Conservation (phyloP, 2,329 filamentous ascomycete species). For the Pseudocercospora crystallina region DNA sequence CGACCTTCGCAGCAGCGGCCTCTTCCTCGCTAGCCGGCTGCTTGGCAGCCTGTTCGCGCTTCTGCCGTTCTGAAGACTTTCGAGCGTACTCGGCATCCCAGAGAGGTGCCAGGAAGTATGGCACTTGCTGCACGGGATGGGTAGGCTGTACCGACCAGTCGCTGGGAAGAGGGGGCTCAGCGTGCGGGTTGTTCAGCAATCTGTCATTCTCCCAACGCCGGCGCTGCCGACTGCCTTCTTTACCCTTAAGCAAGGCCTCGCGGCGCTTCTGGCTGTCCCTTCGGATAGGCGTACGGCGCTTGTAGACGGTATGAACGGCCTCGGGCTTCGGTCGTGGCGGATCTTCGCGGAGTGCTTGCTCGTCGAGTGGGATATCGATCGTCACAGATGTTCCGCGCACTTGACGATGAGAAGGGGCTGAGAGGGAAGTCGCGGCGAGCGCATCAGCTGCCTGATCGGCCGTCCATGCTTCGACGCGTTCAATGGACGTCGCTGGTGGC, state of each 20-base stretch:
- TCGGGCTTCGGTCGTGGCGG: slow-evolving; percentile 23
- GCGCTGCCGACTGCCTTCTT: slow-evolving; percentile 82
- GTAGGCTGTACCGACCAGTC: slow-evolving; percentile 86
- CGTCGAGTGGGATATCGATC: slow-evolving; percentile 75
- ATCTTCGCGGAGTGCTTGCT: slow-evolving; percentile 38
- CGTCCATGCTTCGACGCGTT: slow-evolving; percentile 49
- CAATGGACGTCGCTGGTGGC: slow-evolving; percentile 23
- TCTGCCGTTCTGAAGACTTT: slow-evolving; percentile 32
- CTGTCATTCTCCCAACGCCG: slow-evolving; percentile 96
- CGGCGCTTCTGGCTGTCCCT: slow-evolving; percentile 65
- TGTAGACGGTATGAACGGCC: slow-evolving; percentile 39
- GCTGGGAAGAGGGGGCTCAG: slow-evolving; percentile 72
- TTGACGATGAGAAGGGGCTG: slow-evolving; percentile 27
- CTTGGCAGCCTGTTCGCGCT: slow-evolving; percentile 45
- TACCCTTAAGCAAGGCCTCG: slow-evolving; percentile 80
- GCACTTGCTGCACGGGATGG: slow-evolving; percentile 72
- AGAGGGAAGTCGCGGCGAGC: slow-evolving; percentile 42
- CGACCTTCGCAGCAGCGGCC: slow-evolving; percentile 57
- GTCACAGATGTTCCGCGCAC: slow-evolving; percentile 59
- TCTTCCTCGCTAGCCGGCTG: slow-evolving; percentile 51
- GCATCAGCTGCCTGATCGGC: slow-evolving; percentile 45
- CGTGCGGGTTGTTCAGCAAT: slow-evolving; percentile 82
- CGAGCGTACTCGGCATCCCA: slow-evolving; percentile 66
- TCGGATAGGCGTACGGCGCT: slow-evolving; percentile 55
- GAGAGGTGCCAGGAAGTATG: slow-evolving; percentile 83